Evolutionary conservation across 2,329 filamentous ascomycete genomes (phyloP), one percentile per base, ranked within the genome.

Genomic region (Venturia nashicola): DNA sequence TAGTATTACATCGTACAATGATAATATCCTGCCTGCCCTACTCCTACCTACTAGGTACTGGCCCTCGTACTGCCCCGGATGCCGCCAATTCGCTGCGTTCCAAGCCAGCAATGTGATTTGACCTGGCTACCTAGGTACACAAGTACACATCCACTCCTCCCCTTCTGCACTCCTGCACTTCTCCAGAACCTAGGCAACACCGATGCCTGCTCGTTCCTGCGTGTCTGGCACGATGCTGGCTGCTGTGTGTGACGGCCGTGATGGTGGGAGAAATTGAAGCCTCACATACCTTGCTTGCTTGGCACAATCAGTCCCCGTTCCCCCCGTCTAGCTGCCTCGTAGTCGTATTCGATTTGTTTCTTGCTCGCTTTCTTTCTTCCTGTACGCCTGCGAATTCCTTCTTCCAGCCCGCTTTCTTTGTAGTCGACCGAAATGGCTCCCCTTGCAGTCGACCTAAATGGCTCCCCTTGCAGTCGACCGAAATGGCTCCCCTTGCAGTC

Each of bases 101-200:
- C 51, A 57, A n/a, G 51, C 39, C 51, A 57, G 51, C 51, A 57
- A 57, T 57, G 51, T 57, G 51, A 57, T 57, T 57, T 36, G 51
- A 11, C 32, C 27, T 36, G 27, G 48, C 23, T 9, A n/a, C 7
- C 9, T 20, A 18, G 23, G n/a, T 55, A 11, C 51, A 55, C 23
- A 5, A 27, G 36, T 36, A 18, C 51, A 36, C 3, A 3, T 32
- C 27, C 12, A 20, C 27, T 2, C 9, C 1, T 3, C n/a, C 3
- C 44, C 46, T n/a, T 32, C 16, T 54, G 48, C 48, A 55, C 20
- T 8, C 6, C 36, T 12, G 11, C 18, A 48, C 44, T 12, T 39
- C 44, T 44, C 2, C 44, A 2, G 7, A 2, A 12, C 44, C 9
- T n/a, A n/a, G n/a, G n/a, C n/a, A 9, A 46, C 43, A 20, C 2